phyloP scores from a whole-genome alignment of 345 rosid species.

The Lenwebbia sp. region DNA sequence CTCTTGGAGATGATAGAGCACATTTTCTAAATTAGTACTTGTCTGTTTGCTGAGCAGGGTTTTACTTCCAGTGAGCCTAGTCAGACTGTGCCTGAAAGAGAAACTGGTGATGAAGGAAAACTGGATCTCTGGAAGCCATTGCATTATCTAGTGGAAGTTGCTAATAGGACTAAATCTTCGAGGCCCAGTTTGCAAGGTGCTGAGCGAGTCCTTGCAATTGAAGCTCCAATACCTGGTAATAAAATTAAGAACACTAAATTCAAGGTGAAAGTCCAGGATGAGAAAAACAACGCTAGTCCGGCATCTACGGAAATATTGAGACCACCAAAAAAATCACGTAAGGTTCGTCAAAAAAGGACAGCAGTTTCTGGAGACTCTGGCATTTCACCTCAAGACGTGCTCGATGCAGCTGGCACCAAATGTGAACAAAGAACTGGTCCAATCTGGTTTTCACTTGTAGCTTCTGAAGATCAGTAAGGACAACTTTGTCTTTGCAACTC shows the following conservation, averaged over 20 bases:
- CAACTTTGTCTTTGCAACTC: slow-evolving; percentile 9
- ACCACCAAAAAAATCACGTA: slow-evolving; percentile 50
- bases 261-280: slow-evolving; percentile 37
- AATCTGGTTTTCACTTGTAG: slow-evolving; percentile 93
- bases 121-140: slow-evolving; percentile 85
- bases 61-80: slow-evolving; percentile 48
- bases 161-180: slow-evolving; percentile 69
- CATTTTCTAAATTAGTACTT: neutral
- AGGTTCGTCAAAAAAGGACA: slow-evolving; percentile 45
- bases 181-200: slow-evolving; percentile 51
- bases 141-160: slow-evolving; percentile 89
- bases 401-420: slow-evolving; percentile 38
- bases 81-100: slow-evolving; percentile 11
- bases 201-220: slow-evolving; percentile 17
- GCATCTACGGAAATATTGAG: slow-evolving; percentile 39
- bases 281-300: slow-evolving; percentile 31
- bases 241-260: slow-evolving; percentile 47
- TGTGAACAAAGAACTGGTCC: slow-evolving; percentile 54
- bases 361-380: slow-evolving; percentile 35
- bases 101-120: slow-evolving; percentile 43
- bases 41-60: slow-evolving; percentile 24
- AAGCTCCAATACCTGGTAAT: slow-evolving; percentile 26
- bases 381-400: slow-evolving; percentile 41
- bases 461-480: slow-evolving; percentile 81
- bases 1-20: neutral